Base-by-base conservation (phyloP, 1,284 basidiomycete species). In the Ceratobasidium sp. region DNA sequence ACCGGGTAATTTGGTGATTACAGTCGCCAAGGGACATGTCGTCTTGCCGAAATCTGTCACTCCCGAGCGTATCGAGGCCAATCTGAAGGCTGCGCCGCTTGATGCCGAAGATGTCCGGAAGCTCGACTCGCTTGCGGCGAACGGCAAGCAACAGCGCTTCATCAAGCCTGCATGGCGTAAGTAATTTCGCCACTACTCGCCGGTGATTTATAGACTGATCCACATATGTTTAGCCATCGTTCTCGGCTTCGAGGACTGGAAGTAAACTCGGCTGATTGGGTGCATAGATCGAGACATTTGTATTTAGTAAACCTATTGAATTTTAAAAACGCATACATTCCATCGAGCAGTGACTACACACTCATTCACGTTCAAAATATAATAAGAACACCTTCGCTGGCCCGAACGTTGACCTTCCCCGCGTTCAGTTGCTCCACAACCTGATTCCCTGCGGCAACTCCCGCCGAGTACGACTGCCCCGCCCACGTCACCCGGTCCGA, bases 31-130 rank as follows among this genome's bases (percentile, higher is more conserved):
- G 77, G 84, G 84, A 55, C 81, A 87, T 68, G 82, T 91, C 31
- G 85, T 87, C 31, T 82, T 94, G 34, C 86, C 91, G 12, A 93
- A 92, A 80, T 92, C 86, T 27, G 90, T 93, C 57, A 94, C 86
- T 0, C 85, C 87, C 38, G 77, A 82, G 42, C 87, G 94, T 65
- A 92, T 95, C 77, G 80, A 82, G 42, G 79, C 86, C 12, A 95
- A 96, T 80, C 77, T 89, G 67, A 79, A 79, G 38, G 77, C 80
- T 34, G 78, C 81, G 69, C 84, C 83, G 74, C 80, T 93, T 27
- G 82, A 82, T 27, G 73, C 80, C 50, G 83, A 82, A 71, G 92
- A 93, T 73, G 79, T 93, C 69, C 82, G 82, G 71, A 78, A 76
- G 68, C 82, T 93, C 38, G 88, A 92, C 76, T 82, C 80, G 12